Base-by-base conservation (phyloP, 108 stramenopile genomes). In the Ochromonas danica region DNA sequence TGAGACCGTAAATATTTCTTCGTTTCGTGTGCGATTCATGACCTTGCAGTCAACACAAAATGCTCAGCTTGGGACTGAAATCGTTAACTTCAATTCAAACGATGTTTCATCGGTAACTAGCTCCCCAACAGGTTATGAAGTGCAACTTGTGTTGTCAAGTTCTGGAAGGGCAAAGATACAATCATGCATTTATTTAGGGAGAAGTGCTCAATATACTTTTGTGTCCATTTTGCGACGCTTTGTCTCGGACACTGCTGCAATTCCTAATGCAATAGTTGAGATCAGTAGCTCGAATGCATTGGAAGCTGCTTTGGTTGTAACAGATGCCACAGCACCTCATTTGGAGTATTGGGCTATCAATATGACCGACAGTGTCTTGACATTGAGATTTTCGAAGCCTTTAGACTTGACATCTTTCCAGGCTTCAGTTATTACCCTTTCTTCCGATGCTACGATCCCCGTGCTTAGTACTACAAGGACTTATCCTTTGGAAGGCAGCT, bases 1-100 rank as follows among this genome's bases (percentile, higher is more conserved):
- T 10, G 22, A 70, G 67, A 22, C 22, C 40, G 33, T 70, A 31
- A 70, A 70, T 70, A 31, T 70, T 14, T 70, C 67, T 17, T 70
- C 67, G 36, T 70, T 70, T 31, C 36, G 39, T 22, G 22, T 22
- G 36, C 17, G 33, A 70, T 38, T 17, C 40, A 14, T 70, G 17
- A 40, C 67, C 14, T 22, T 70, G 40, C 67, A 70, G 67, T 40
- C 39, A 10, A 31, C n/a, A n/a, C n/a, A n/a, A n/a, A n/a, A n/a
- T n/a, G n/a, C n/a, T n/a, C n/a, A n/a, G n/a, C n/a, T n/a, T n/a
- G n/a, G n/a, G n/a, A n/a, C n/a, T n/a, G n/a, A n/a, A n/a, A n/a
- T n/a, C n/a, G n/a, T n/a, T n/a, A n/a, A n/a, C n/a, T n/a, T n/a
- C n/a, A n/a, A n/a, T n/a, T n/a, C n/a, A n/a, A n/a, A n/a, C n/a